A percentile compares a stretch with the other conserved stretches of the same genome.
These are phyloP conservation scores for Kwoniella newhampshirensis DNA, from an alignment of 768 basidiomycete genomes.

Conservation along the genomic window DNA sequence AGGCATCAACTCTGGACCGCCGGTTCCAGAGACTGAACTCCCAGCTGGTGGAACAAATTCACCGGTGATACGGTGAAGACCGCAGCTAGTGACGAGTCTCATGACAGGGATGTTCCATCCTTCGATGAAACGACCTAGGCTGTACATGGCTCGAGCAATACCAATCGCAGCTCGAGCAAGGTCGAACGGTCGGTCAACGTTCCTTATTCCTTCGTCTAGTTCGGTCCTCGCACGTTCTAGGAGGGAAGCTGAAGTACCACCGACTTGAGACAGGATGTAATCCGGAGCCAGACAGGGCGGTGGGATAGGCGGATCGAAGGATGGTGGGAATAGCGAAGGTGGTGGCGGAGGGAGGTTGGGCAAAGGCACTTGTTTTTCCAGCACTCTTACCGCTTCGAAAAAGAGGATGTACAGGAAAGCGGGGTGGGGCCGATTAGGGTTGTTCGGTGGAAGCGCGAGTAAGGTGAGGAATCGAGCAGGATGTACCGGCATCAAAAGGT, in stretches of 20 bases:
- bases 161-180: conserved; percentile 43
- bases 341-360: conserved; percentile 21
- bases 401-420: conserved; percentile 48
- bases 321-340: conserved; percentile 6
- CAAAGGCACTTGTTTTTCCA: conserved; percentile 24
- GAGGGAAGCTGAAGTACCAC: conserved; percentile 14
- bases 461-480: conserved; percentile 43
- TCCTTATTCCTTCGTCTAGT: conserved; percentile 38
- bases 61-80: conserved; percentile 45
- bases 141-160: conserved; percentile 40
- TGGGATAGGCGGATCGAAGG: conserved; percentile 3
- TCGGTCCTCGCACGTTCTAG: conserved; percentile 40
- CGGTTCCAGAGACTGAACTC: conserved; percentile 12
- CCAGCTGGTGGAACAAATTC: conserved; percentile 24
- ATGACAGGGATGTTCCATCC: conserved; percentile 45
- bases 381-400: conserved; percentile 35
- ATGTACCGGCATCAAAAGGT: conserved; percentile 43
- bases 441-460: conserved; percentile 21
- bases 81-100: conserved; percentile 42
- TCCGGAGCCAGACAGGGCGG: conserved; percentile 8
- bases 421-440: conserved; percentile 44
- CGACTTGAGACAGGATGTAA: conserved; percentile 27
- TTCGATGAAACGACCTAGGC: conserved; percentile 45
- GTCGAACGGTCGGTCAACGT: conserved; percentile 45
- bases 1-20: conserved; percentile 20